These are phyloP conservation scores for Plectosphaerella cucumerina DNA, from an alignment of 2,329 filamentous ascomycete species.

Conservation along the genomic window DNA sequence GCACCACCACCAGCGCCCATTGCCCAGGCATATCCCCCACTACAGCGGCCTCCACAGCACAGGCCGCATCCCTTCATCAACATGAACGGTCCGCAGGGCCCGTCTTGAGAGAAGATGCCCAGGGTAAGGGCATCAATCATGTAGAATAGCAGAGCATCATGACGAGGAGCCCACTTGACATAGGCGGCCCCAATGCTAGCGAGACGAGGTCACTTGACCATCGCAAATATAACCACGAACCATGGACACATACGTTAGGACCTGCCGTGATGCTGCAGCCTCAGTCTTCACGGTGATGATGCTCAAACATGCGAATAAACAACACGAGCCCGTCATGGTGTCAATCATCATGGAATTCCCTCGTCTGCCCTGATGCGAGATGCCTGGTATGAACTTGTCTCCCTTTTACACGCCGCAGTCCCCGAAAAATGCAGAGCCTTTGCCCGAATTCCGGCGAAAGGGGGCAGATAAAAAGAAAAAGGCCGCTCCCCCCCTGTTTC, in stretches of 20 bases:
- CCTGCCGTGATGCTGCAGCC: no score
- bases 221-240: no score
- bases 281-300: no score
- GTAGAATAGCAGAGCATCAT: neutral
- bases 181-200: no score
- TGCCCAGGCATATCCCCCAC: constrained; percentile 5
- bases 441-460: constrained; percentile 35
- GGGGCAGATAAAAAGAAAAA: constrained; percentile 19
- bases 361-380: constrained; percentile 39
- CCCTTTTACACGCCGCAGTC: constrained; percentile 48
- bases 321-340: no score
- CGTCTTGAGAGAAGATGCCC: neutral
- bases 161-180: no score
- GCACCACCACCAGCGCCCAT: neutral
- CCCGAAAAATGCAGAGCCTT: constrained; percentile 43
- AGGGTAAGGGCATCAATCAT: neutral
- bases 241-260: no score
- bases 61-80: constrained; percentile 5
- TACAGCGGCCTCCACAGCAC: constrained; percentile 6
- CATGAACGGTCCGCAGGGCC: neutral
- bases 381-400: constrained; percentile 41
- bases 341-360: constrained; percentile 20
- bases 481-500: constrained; percentile 6
- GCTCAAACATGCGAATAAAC: no score
- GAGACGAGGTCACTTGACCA: no score